A percentile compares a stretch with the other conserved stretches of the same genome.
Conservation (phyloP, 148 eudicot genomes). For the Rhododendron ferrugineum region DNA sequence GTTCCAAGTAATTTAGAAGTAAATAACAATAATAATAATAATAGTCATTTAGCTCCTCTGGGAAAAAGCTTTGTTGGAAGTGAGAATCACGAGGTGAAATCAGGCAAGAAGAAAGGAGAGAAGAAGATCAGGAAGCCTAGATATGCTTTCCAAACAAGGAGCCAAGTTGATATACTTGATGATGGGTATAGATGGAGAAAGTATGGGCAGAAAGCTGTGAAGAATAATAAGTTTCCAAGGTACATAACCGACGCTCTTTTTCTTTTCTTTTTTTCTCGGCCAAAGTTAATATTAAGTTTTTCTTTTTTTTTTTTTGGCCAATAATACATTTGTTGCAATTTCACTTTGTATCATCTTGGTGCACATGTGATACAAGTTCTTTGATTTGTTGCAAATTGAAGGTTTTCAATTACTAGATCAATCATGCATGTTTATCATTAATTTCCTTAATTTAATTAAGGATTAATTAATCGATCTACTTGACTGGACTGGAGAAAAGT, state of each 20-base stretch:
- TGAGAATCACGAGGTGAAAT: constrained; percentile 5
- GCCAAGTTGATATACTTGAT: constrained; percentile 51
- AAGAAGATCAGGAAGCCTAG: constrained; percentile 33
- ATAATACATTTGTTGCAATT: neutral
- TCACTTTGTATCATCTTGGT: neutral
- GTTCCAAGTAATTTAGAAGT: neutral
- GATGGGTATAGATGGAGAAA: constrained; percentile 56
- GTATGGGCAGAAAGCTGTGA: constrained; percentile 49
- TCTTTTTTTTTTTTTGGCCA: neutral
- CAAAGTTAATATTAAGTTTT: neutral
- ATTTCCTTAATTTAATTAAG: neutral
- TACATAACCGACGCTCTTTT: neutral
- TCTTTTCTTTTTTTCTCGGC: no score
- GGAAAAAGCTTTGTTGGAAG: neutral
- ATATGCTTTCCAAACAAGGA: constrained; percentile 46
- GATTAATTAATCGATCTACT: neutral
- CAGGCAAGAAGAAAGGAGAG: constrained; percentile 18
- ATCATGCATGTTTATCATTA: neutral
- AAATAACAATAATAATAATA: neutral
- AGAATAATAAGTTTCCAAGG: constrained; percentile 50
- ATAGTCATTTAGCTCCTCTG: neutral
- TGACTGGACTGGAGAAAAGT: neutral
- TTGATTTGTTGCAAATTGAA: neutral
- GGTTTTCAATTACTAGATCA: neutral
- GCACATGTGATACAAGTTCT: neutral